Evolutionary conservation across 192 early-diverging fungal genomes (phyloP).

Genomic region (Gryganskiella cystojenkinii): DNA sequence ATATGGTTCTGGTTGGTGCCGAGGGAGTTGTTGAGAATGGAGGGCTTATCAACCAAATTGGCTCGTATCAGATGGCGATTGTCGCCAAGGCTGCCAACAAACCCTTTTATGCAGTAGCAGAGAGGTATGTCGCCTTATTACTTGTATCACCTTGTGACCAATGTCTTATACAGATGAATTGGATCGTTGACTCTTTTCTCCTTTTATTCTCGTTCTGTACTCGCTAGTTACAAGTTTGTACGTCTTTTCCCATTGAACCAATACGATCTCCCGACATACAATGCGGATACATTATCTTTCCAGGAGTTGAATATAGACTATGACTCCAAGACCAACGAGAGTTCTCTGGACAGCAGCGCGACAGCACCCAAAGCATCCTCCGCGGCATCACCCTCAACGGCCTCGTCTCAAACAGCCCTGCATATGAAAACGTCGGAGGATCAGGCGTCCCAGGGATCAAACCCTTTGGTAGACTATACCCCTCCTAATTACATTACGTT

Average conservation of each 20-base stretch:
- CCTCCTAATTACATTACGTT: slow-evolving; percentile 92
- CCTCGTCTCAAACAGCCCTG: slow-evolving; percentile 40
- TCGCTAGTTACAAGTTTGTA: slow-evolving; percentile 94
- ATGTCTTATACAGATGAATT: neutral
- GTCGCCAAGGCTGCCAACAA: slow-evolving; percentile 95
- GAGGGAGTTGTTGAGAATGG: slow-evolving; percentile 99
- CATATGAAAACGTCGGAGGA: slow-evolving; percentile 50
- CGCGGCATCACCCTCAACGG: slow-evolving; percentile 7
- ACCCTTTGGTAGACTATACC: slow-evolving; percentile 93
- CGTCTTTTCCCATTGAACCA: slow-evolving; percentile 95
- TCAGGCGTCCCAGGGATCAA: slow-evolving; percentile 54
- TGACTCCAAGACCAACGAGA: slow-evolving; percentile 28
- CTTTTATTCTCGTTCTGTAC: neutral
- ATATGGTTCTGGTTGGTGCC: slow-evolving; percentile 96
- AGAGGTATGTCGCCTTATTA: slow-evolving; percentile 70
- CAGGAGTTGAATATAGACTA: slow-evolving; percentile 59
- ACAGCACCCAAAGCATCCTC: slow-evolving; percentile 5
- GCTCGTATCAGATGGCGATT: slow-evolving; percentile 95
- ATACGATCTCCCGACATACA: slow-evolving; percentile 87
- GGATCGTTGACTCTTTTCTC: neutral
- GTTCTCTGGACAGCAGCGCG: slow-evolving; percentile 2
- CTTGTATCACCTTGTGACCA: neutral
- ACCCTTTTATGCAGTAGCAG: slow-evolving; percentile 94
- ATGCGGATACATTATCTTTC: slow-evolving; percentile 75
- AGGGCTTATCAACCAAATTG: slow-evolving; percentile 95